phyloP scores from a whole-genome alignment of 345 rosid genomes.

The Barbarea vulgaris region DNA sequence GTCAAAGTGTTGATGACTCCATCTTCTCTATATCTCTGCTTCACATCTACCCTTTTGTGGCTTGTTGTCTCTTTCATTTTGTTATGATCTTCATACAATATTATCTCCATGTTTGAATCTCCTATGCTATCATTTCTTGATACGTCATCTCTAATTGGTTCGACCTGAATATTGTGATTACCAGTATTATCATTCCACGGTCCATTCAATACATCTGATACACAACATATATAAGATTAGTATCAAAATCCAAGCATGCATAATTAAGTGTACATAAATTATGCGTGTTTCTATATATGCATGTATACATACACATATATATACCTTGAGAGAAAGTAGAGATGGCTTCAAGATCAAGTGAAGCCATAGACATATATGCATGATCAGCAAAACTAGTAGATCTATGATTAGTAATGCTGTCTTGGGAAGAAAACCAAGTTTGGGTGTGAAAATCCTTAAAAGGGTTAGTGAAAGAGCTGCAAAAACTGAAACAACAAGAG shows the following conservation, averaged over 20 bases:
- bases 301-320: neutral
- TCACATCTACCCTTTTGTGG: neutral
- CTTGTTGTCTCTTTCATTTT: constrained; percentile 17
- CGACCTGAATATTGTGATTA: constrained; percentile 14
- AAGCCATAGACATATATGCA: constrained; percentile 15
- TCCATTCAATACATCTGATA: constrained; percentile 26
- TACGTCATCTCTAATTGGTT: constrained; percentile 4
- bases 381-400: constrained; percentile 23
- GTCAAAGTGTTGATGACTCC: constrained; percentile 35
- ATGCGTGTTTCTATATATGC: neutral
- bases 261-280: neutral
- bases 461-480: constrained; percentile 31
- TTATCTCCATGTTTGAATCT: neutral
- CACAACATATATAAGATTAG: constrained; percentile 8
- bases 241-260: constrained; percentile 1
- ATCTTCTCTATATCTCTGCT: constrained; percentile 7
- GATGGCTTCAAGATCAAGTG: constrained; percentile 35
- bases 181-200: constrained; percentile 40
- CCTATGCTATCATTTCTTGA: neutral
- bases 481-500: neutral
- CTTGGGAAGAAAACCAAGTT: constrained; percentile 29
- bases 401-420: constrained; percentile 29
- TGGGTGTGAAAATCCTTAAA: constrained; percentile 37
- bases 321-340: constrained; percentile 42
- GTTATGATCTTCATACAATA: constrained; percentile 7